Conservation (phyloP, 148 eudicot species). For the Pouteria glomerata region DNA sequence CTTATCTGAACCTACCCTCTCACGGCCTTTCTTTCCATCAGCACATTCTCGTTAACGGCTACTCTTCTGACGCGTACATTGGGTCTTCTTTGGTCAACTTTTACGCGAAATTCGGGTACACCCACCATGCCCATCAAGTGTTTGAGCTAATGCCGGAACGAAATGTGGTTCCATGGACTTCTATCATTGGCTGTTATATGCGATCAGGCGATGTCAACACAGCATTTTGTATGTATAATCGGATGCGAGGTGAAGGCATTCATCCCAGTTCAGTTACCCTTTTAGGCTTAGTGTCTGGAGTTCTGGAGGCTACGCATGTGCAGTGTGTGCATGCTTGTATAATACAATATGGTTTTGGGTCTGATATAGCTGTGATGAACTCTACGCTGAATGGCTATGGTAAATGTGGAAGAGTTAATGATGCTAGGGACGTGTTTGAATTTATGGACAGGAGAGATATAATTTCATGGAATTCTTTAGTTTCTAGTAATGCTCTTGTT, state of each 20-base stretch:
- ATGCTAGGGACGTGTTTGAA: constrained; percentile 58
- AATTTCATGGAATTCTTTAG: constrained; percentile 88
- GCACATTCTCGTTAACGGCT: constrained; percentile 47
- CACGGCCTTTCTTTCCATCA: constrained; percentile 62
- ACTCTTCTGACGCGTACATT: constrained; percentile 55
- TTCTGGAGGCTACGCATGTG: constrained; percentile 35
- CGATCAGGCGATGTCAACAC: constrained; percentile 28
- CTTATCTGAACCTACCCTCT: constrained; percentile 38
- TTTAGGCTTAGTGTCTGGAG: constrained; percentile 52
- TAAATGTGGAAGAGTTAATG: constrained; percentile 51
- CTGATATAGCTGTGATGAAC: constrained; percentile 43
- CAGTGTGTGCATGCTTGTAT: constrained; percentile 48
- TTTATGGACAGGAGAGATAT: constrained; percentile 51
- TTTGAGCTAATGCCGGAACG: constrained; percentile 66
- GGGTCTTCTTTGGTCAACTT: constrained; percentile 65
- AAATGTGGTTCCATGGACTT: constrained; percentile 77
- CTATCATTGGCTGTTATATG: constrained; percentile 68
- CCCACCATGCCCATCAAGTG: constrained; percentile 49
- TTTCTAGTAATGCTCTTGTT: constrained; percentile 43
- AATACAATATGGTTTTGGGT: constrained; percentile 41
- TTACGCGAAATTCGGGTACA: constrained; percentile 45
- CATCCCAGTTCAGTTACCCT: constrained; percentile 54
- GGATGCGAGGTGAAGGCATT: constrained; percentile 55
- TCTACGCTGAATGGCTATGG: constrained; percentile 64
- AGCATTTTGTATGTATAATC: constrained; percentile 44